Conservation (phyloP, 2,329 filamentous ascomycete genomes). For the Thermoascus crustaceus region DNA sequence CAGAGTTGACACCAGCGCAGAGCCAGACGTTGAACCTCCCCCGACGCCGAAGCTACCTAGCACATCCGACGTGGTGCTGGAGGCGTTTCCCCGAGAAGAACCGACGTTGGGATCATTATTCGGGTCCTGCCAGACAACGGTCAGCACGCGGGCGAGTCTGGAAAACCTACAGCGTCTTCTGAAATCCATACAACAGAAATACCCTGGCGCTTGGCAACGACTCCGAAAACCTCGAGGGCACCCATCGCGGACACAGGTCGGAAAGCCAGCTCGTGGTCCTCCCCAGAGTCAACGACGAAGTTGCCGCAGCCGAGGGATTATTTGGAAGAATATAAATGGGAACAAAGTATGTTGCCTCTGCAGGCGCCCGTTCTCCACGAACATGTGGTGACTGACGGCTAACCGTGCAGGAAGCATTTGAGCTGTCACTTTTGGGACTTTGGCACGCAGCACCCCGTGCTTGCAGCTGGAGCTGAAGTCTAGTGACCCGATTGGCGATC, state of each 20-base stretch:
- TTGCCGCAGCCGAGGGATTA: background rate
- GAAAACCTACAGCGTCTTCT: background rate
- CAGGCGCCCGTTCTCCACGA: background rate
- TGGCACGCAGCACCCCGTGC: background rate
- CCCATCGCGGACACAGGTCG: background rate
- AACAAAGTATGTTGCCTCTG: background rate
- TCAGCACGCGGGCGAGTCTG: background rate
- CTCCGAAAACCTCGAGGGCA: background rate
- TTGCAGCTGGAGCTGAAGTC: background rate
- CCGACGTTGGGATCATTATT: constrained; percentile 35
- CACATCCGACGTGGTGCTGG: constrained; percentile 24
- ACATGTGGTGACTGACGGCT: too few species aligned
- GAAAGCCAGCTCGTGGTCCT: constrained; percentile 1
- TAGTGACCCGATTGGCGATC: constrained; percentile 1
- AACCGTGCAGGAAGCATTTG: background rate
- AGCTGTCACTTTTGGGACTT: constrained; percentile 1
- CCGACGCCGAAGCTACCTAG: constrained; percentile 21
- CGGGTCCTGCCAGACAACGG: constrained; percentile 20
- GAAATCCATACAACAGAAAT: background rate
- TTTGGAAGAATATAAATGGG: background rate
- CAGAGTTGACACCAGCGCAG: constrained; percentile 41
- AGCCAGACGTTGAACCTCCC: constrained; percentile 42
- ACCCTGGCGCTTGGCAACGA: background rate
- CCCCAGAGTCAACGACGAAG: background rate
- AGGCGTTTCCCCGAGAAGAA: constrained; percentile 32